These are phyloP conservation scores for Hibiscus mutabilis DNA, from an alignment of 345 rosid genomes.

Conservation along the genomic window DNA sequence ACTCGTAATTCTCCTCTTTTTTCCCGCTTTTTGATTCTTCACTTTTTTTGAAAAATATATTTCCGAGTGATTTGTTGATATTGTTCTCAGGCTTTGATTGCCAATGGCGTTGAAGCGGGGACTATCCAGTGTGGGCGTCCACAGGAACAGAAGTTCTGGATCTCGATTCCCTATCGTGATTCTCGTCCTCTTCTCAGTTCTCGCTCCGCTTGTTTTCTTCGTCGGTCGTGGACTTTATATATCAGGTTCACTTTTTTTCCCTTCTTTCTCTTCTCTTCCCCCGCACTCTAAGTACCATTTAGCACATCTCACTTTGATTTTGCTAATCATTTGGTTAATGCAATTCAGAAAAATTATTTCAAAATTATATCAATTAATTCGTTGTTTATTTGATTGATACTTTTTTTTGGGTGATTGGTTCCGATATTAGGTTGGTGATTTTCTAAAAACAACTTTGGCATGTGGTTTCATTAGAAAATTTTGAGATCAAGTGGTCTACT, in stretches of 20 bases:
- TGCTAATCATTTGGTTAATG: not conserved
- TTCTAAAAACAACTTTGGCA: not conserved
- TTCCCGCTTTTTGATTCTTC: not conserved
- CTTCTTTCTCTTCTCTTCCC: not conserved
- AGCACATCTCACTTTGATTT: slow-evolving; percentile 18
- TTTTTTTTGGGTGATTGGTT: not conserved
- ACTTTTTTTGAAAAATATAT: not conserved
- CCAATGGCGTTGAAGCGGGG: slow-evolving; percentile 78
- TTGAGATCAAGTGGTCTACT: not conserved
- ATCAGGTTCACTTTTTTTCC: slow-evolving; percentile 25
- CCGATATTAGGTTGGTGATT: not conserved
- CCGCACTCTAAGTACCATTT: not conserved
- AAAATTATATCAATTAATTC: not conserved
- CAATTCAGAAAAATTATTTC: not conserved
- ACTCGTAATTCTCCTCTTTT: slow-evolving; percentile 15
- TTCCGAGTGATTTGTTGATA: slow-evolving; percentile 3
- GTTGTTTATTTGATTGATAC: not conserved
- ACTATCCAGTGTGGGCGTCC: slow-evolving; percentile 30
- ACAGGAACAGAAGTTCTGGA: slow-evolving; percentile 48
- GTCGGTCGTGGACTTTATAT: slow-evolving; percentile 56
- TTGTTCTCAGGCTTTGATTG: slow-evolving; percentile 28
- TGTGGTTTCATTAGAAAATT: not conserved
- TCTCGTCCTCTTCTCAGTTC: slow-evolving; percentile 47
- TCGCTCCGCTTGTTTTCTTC: slow-evolving; percentile 64
- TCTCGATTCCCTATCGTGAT: slow-evolving; percentile 45